Conservation (phyloP, 805 yeast species). For the Yamadazyma paraphyllophila region DNA sequence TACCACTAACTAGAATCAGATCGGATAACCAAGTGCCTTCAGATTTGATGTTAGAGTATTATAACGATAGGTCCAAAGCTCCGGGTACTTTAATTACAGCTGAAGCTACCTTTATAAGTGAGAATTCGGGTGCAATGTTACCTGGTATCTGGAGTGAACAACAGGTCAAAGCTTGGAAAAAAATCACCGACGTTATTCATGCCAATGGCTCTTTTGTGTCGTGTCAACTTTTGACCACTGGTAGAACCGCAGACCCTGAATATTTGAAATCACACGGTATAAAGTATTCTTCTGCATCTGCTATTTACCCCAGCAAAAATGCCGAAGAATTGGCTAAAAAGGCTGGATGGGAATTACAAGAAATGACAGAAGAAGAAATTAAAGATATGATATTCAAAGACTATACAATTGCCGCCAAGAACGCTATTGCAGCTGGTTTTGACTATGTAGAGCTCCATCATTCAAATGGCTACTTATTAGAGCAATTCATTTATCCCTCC, state of each 20-base stretch:
- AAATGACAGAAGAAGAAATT: constrained; percentile 22
- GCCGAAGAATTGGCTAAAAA: constrained; percentile 5
- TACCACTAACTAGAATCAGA: constrained; percentile 28
- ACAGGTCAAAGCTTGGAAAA: constrained; percentile 52
- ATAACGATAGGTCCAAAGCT: constrained; percentile 27
- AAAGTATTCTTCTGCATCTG: constrained; percentile 12
- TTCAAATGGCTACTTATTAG: constrained; percentile 40
- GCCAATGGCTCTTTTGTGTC: constrained; percentile 40
- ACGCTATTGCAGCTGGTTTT: constrained; percentile 33
- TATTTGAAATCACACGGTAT: constrained; percentile 23
- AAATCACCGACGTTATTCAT: constrained; percentile 47
- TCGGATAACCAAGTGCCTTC: constrained; percentile 27
- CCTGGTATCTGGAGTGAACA: constrained; percentile 52
- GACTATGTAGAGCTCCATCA: constrained; percentile 42
- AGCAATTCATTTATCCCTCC: constrained; percentile 33
- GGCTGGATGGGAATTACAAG: constrained; percentile 8
- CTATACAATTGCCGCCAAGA: constrained; percentile 27
- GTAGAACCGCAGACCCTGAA: constrained; percentile 36
- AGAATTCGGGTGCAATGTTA: constrained; percentile 34
- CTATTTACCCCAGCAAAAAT: neutral
- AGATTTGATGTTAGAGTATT: constrained; percentile 27
- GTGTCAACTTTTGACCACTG: constrained; percentile 55
- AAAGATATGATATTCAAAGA: constrained; percentile 20
- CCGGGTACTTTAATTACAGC: constrained; percentile 33
- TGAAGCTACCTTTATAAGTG: constrained; percentile 35